Evolutionary conservation across 495 filamentous ascomycete species (phyloP), one percentile per base, ranked within the genome.

Genomic region (Margaritispora aquatica): DNA sequence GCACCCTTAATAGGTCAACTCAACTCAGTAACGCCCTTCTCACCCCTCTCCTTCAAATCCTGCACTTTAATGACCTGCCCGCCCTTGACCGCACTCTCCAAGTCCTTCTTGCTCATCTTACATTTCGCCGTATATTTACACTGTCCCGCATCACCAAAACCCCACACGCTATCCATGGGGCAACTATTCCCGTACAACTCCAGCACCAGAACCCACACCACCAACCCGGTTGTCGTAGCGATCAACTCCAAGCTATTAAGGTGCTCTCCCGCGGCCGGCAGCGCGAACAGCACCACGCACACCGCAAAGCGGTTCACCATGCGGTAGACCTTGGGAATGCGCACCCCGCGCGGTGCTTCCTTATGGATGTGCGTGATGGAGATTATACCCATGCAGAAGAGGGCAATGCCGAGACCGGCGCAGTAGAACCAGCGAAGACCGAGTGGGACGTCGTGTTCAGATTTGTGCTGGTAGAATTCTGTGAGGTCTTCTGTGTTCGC

Each of bases 381-480:
- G 31, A 81, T 78, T 51, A 75, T 46, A 57, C 70, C 72, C 79
- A 81, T 84, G 66, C 66, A 71, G 10, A 71, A 52, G n/a, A 85
- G 68, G 7, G 81, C 75, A 9, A 78, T 72, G 26, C 71, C 80
- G 3, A 84, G 65, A 1, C 82, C 82, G 20, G 61, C 71, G 67
- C 80, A 83, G 68, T 84, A 85, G 69, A 83, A 84, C 73, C 79
- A 83, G 19, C 80, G 74, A 10, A 81, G 70, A 22, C 80, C 82
- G 5, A 56, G 21, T 15, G 64, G 60, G 54, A 85, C 69, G 26
- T 77, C 68, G 7, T 59, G 54, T 24, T 75, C 72, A 24, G 79
- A 77, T 44, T 73, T 71, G 1, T 59, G 65, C 27, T 64, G 60
- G 64, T 77, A 83, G 5, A 67, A 55, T 20, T 77, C 72, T 13